Evolutionary conservation across 2,329 filamentous ascomycete genomes (phyloP), one percentile per base, ranked within the genome.

Genomic region (Claviceps fusiformis): DNA sequence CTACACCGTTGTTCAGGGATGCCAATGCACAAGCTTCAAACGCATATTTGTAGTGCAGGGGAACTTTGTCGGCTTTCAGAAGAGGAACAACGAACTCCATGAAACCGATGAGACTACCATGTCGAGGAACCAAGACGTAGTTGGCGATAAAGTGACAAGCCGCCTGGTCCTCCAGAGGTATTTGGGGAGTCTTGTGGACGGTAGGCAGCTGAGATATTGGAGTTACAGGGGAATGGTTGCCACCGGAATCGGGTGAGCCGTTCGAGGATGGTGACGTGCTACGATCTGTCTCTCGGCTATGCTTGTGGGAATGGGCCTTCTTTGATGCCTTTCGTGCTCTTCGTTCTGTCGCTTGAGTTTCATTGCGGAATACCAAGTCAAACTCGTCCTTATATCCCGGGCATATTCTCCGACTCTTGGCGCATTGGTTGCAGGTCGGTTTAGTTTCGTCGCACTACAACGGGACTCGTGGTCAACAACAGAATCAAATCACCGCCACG

Each of bases 311-410:
- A 41, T 70, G 60, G 1, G 70, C 68, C 60, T 79, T 81, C 64
- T 71, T 75, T 65, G 67, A 78, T 46, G 77, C 75, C 62, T 77
- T 81, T 55, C 77, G 75, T 17, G 80, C 82, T 62, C 82, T 77
- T 58, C 78, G 75, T 62, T 83, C 82, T 39, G 83, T 85, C 1
- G 83, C 82, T 60, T 80, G 79, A 33, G 84, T 87, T 70, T 87
- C 84, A 65, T 87, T 85, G 55, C 85, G 81, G 62, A 87, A 86
- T 54, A 88, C 79, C 29, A 87, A 70, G 61, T 88, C 85, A 61
- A 87, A 86, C 60, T 86, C 83, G 63, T 86, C 81, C 65, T 81
- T 82, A 68, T 86, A 86, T 49, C 83, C 83, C 3, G 82, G 82
- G 63, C 83, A 86, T 60, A 77, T 73, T 44, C 81, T 76, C 56